Base-by-base conservation (phyloP, 169 alveolate species). In the Plasmodium coatneyi region DNA sequence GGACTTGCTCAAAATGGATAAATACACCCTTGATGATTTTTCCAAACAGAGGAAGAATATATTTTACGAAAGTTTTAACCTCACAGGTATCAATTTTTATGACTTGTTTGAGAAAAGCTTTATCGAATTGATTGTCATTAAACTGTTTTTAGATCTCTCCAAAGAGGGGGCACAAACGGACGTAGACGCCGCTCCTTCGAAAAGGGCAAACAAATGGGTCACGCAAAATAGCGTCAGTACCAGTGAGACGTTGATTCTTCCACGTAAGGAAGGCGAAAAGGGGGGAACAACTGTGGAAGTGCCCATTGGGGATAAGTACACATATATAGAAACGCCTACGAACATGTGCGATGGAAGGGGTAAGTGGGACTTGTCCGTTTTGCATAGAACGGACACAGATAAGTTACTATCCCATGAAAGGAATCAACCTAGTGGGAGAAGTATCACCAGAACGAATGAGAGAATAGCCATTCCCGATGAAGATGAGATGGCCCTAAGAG, bases 51-150 rank as follows among this genome's bases (percentile, higher is more conserved):
- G 78, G 32, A 84, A 84, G 28, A 66, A 46, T 16, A 32, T 84
- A 74, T 72, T 84, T 72, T 84, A 84, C 66, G 84, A 84, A 84
- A 71, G 25, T 32, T 84, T 84, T 72, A 71, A 39, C 28, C 19
- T 74, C 25, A 28, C 78, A 14, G 80, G 56, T 46, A 39, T 84
- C 78, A 74, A 84, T 32, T 72, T 14, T 28, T 84, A 84, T 72
- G 92, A 84, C 30, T 52, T 84, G 10, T 84, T 84, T 66, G 78
- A 84, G 16, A 84, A 72, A 32, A 84, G 30, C 28, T 72, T 84
- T 5, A 72, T 72, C 9, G 92, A 84, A 32, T 72, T 84, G 80
- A 52, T 84, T 49, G 71, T 84, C 34, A 84, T 84, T 43, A 84
- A 71, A 60, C 60, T 84, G 28, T 84, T 84, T 84, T 28, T 84